phyloP scores from a whole-genome alignment of 371 early-diverging fungal genomes.

The Phascolomyces articulosus region DNA sequence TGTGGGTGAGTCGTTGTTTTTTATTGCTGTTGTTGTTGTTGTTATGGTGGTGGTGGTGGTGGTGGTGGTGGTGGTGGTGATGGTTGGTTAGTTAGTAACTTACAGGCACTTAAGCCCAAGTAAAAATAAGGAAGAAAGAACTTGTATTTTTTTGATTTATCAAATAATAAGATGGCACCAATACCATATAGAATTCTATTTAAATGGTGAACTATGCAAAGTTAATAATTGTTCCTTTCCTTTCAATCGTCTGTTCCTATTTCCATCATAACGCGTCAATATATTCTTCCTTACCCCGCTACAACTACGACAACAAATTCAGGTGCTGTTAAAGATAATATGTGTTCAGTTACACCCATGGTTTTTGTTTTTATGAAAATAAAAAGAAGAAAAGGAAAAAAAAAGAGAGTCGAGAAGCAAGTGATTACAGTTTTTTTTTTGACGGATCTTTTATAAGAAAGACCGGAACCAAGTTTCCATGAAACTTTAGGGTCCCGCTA shows the following conservation, averaged over 20 bases:
- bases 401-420: background rate
- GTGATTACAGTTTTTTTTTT: background rate
- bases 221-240: background rate
- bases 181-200: conserved; percentile 12
- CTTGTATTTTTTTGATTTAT: conserved; percentile 14
- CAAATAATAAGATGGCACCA: conserved; percentile 9
- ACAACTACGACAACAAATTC: conserved; percentile 8
- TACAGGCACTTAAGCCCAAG: conserved; percentile 7
- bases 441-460: background rate
- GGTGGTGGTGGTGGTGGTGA: no score
- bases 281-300: conserved; percentile 5
- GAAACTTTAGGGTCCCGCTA: background rate
- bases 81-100: no score
- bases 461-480: background rate
- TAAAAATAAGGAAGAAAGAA: conserved; percentile 20
- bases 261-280: background rate
- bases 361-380: background rate
- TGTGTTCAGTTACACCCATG: conserved; percentile 10
- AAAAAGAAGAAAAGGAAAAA: background rate
- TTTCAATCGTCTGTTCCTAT: background rate
- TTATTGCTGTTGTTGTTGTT: background rate
- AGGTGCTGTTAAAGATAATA: conserved; percentile 7
- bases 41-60: no score
- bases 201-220: background rate
- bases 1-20: no score